Base-by-base conservation (phyloP, 1,284 basidiomycete species). In the Ceratorhiza oryzae-sativae region DNA sequence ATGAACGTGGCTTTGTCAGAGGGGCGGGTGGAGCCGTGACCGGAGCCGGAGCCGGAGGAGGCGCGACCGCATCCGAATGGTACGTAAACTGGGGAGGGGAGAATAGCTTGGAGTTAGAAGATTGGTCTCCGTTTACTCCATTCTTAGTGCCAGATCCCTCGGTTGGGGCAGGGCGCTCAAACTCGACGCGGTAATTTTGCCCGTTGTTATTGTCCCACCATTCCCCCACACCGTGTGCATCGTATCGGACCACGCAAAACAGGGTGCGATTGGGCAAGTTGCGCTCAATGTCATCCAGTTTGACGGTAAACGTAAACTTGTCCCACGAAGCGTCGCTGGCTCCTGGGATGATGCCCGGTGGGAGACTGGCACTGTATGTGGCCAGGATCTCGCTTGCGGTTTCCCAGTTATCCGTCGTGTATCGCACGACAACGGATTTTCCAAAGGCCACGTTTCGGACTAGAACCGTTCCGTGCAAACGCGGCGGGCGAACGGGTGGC, bases 231-330 rank as follows among this genome's bases (percentile, higher is more conserved):
- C 81, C 81, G 23, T 80, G 78, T 41, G 82, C 76, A 0, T 81
- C 82, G 79, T 85, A 94, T 36, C 89, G 83, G 2, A 85, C 86
- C 36, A 88, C 92, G 23, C 93, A 82, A 80, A 85, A 87, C 55
- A 95, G 80, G 13, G 86, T 86, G 41, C 90, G 84, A 8, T 87
- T 85, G 42, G 85, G 83, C n/a, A 95, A 82, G 73, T 86, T 86
- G 51, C 84, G 82, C 61, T 87, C 86, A 77, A 92, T 90, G 76
- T 93, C 91, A 75, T 91, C 90, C 36, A 96, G 84, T 65, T 86
- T 87, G 78, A 95, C 88, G 3, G 78, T 75, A 75, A 84, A 84
- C 67, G 78, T 77, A 79, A 84, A 84, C 42, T 82, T 77, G 74
- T 83, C 83, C 82, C 82, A 83, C 79, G 12, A 80, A 79, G 49